Conservation (phyloP, 2,329 filamentous ascomycete genomes). For the Alternaria atra region DNA sequence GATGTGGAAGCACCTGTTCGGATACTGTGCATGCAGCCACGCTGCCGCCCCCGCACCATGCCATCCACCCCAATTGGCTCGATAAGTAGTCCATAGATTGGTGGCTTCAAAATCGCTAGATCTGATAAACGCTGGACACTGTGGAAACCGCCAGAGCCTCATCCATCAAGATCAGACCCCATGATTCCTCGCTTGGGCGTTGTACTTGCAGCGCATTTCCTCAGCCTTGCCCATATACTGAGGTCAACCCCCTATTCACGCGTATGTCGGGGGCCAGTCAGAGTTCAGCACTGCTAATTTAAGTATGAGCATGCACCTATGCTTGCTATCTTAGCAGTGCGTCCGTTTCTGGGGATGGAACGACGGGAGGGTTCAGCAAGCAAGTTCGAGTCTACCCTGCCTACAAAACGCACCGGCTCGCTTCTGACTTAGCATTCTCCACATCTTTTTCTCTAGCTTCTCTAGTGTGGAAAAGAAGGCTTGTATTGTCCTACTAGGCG, state of each 20-base stretch:
- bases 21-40: neutral
- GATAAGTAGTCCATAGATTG: neutral
- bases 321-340: neutral
- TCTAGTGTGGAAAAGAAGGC: neutral
- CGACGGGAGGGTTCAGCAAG: neutral
- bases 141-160: neutral
- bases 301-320: neutral
- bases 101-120: neutral
- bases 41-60: neutral
- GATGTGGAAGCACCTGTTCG: neutral
- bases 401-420: neutral
- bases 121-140: neutral
- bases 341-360: neutral
- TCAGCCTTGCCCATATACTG: neutral
- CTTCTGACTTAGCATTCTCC: neutral
- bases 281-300: neutral
- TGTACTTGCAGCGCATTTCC: neutral
- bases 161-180: neutral
- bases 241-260: neutral
- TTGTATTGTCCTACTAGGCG: neutral
- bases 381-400: neutral
- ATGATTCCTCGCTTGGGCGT: neutral
- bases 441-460: neutral
- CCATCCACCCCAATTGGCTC: neutral
- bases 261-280: neutral